These are phyloP conservation scores for Fusarium clavum DNA, from an alignment of 2,329 filamentous ascomycete species.

Conservation along the genomic window DNA sequence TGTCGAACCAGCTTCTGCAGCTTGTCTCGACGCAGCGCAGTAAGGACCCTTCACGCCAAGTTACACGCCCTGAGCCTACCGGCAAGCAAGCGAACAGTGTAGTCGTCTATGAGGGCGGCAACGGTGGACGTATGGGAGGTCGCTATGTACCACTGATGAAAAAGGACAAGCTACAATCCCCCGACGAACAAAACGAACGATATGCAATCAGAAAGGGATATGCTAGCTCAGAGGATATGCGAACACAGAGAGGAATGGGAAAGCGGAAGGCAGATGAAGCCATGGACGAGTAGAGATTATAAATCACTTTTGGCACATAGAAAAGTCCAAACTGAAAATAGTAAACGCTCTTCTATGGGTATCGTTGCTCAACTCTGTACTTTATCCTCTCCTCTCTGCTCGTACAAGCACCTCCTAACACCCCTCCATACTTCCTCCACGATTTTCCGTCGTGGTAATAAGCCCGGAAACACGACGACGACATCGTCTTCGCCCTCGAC, in stretches of 20 bases:
- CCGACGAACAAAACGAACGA: slow-evolving; percentile 68
- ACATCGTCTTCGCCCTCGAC: slow-evolving; percentile 89
- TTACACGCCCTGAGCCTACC: slow-evolving; percentile 23
- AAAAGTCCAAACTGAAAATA: slow-evolving; percentile 8
- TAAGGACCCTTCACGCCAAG: slow-evolving; percentile 28
- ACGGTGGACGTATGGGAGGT: slow-evolving; percentile 62
- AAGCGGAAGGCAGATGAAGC: slow-evolving; percentile 47
- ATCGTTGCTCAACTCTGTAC: slow-evolving; percentile 27
- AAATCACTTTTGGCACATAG: slow-evolving; percentile 6
- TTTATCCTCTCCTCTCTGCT: slow-evolving; percentile 51
- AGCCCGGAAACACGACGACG: slow-evolving; percentile 91
- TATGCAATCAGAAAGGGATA: slow-evolving; percentile 73
- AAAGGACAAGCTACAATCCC: slow-evolving; percentile 60
- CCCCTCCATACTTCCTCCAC: slow-evolving; percentile 93
- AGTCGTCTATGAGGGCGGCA: slow-evolving; percentile 66
- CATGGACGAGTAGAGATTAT: slow-evolving; percentile 39
- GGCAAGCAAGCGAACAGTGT: slow-evolving; percentile 43
- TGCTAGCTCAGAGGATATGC: slow-evolving; percentile 62
- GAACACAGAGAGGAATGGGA: slow-evolving; percentile 49
- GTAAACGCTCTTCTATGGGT: slow-evolving; percentile 9
- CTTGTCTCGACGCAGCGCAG: slow-evolving; percentile 60
- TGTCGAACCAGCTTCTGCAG: slow-evolving; percentile 80
- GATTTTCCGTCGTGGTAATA: slow-evolving; percentile 79
- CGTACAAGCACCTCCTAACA: slow-evolving; percentile 83
- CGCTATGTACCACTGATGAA: slow-evolving; percentile 67